phyloP scores from a whole-genome alignment of 176 grass and related monocot genomes.

The Saccharum officinarum region DNA sequence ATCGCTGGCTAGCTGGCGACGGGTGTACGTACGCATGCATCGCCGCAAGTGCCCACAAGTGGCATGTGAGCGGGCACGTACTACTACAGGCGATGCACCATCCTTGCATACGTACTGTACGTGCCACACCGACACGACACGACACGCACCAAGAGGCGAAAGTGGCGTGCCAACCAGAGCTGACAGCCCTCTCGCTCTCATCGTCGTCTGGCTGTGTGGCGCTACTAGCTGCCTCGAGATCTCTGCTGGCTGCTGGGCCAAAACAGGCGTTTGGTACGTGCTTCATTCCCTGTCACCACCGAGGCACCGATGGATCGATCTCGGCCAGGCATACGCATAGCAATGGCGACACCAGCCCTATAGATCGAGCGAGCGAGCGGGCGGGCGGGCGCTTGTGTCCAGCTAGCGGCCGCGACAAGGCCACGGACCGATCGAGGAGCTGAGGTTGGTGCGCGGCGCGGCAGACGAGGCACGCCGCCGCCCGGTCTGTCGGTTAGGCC shows the following conservation, averaged over 20 bases:
- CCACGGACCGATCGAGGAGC: not conserved
- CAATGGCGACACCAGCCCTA: no score
- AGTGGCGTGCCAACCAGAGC: slow-evolving; percentile 1
- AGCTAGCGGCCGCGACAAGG: not conserved
- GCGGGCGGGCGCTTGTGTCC: no score
- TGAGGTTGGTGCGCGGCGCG: not conserved
- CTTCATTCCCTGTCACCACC: no score
- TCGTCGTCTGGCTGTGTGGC: no score
- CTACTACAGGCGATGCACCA: not conserved
- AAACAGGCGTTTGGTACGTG: no score
- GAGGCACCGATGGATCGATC: not conserved
- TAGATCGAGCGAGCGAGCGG: no score
- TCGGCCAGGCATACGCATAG: not conserved
- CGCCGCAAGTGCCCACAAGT: not conserved
- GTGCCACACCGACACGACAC: not conserved
- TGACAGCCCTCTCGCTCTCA: no score
- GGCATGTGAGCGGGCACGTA: not conserved
- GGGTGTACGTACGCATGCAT: not conserved
- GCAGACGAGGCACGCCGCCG: not conserved
- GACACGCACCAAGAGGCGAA: not conserved
- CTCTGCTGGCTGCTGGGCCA: no score
- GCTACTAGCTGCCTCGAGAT: no score
- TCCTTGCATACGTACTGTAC: not conserved
- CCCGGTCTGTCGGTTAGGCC: no score
- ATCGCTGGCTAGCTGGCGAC: not conserved